phyloP scores from a whole-genome alignment of 805 yeast genomes.

The Metahyphopichia silvanorum region DNA sequence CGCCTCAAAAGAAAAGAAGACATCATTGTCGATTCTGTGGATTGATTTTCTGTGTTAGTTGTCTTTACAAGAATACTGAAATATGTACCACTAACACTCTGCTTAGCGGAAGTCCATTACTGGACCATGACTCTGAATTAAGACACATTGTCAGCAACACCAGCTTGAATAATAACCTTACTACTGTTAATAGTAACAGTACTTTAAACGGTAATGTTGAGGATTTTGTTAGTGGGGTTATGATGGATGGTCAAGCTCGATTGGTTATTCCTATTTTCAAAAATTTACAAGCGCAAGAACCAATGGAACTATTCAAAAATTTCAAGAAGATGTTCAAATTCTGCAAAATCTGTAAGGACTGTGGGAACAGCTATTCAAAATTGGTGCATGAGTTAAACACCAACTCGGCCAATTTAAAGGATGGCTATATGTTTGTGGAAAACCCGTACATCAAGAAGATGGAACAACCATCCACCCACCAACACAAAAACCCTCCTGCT shows the following conservation, averaged over 20 bases:
- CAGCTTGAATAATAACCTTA: background rate
- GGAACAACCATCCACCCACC: constrained; percentile 4
- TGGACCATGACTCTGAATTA: background rate
- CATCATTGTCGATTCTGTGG: constrained; percentile 57
- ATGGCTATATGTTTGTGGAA: constrained; percentile 26
- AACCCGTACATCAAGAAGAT: constrained; percentile 22
- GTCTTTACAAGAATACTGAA: constrained; percentile 18
- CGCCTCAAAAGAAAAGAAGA: constrained; percentile 25
- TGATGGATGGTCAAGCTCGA: constrained; percentile 24
- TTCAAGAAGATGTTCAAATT: constrained; percentile 14
- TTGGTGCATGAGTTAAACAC: constrained; percentile 13
- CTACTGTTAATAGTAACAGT: constrained; percentile 1
- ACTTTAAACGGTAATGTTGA: constrained; percentile 7
- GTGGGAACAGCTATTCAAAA: constrained; percentile 23
- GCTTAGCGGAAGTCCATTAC: background rate
- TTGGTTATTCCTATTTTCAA: constrained; percentile 34
- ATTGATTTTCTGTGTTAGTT: constrained; percentile 37
- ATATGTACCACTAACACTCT: constrained; percentile 4
- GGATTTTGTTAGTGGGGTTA: constrained; percentile 10
- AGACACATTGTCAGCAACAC: constrained; percentile 1
- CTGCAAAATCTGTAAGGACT: constrained; percentile 31
- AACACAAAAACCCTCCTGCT: no score
- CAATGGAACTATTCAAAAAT: constrained; percentile 1
- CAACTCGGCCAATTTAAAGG: constrained; percentile 8
- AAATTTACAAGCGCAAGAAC: constrained; percentile 11